These are phyloP conservation scores for Withania somnifera DNA, from an alignment of 305 asterid genomes.

Conservation along the genomic window DNA sequence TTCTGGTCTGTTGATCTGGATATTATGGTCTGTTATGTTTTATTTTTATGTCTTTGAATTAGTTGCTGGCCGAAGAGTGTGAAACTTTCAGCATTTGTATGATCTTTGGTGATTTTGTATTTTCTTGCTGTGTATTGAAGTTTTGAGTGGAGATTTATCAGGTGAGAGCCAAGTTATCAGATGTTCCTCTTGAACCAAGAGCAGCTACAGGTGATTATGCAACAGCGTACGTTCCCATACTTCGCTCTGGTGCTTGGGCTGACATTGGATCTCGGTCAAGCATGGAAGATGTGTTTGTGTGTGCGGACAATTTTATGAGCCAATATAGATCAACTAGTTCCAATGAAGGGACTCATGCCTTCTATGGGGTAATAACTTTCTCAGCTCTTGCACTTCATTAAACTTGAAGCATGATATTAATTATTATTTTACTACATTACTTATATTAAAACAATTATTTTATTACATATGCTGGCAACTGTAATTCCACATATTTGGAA, in stretches of 20 bases:
- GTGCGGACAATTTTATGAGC: slow-evolving; percentile 57
- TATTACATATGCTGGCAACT: background rate
- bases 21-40: background rate
- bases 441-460: background rate
- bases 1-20: background rate
- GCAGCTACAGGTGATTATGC: slow-evolving; percentile 29
- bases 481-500: background rate
- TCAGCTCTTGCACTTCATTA: background rate
- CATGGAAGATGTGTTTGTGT: slow-evolving; percentile 82
- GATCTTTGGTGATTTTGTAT: background rate
- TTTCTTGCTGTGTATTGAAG: slow-evolving; percentile 1
- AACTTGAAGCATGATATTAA: background rate
- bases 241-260: slow-evolving; percentile 91
- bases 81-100: background rate
- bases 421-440: background rate
- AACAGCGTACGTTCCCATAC: slow-evolving; percentile 39
- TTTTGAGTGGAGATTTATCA: slow-evolving; percentile 29
- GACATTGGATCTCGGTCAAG: slow-evolving; percentile 72
- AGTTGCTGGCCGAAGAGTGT: background rate
- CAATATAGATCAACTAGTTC: slow-evolving; percentile 32
- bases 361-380: slow-evolving; percentile 66
- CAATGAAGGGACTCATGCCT: slow-evolving; percentile 46
- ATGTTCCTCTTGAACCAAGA: slow-evolving; percentile 30
- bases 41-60: background rate
- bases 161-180: slow-evolving; percentile 39